Base-by-base conservation (phyloP, 306 rosid genomes). In the Corylus heterophylla region DNA sequence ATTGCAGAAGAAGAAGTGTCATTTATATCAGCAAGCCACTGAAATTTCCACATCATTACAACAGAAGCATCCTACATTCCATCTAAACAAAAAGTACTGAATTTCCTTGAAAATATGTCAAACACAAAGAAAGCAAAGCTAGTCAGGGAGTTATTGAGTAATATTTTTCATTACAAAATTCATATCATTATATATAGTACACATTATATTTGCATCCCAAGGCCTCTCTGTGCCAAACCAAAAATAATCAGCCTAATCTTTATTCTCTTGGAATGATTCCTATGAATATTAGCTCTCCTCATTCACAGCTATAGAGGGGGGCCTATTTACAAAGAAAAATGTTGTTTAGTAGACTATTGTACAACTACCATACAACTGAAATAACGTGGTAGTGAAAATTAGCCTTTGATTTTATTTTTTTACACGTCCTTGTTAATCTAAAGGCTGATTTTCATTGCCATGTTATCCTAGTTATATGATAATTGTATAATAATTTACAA, bases 241-340 rank as follows among this genome's bases (percentile, higher is more conserved):
- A 55, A 79, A 70, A 22, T 10, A 22, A 22, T 12, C 22, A 70
- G 39, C 74, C 16, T 70, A 47, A 47, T 37, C 42, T 56, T 80
- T 45, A 52, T 74, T 54, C 61, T 20, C 71, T 31, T 56, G 13
- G 35, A 58, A 14, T 81, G 76, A 71, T 29, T 67, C 37, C 75
- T 68, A 22, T 47, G 73, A 78, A 59, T 71, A 27, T 4, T 48
- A 81, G 76, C 81, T 51, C 58, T 68, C 9, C 20, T 55, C 31
- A 54, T 73, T 49, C 68, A 69, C 67, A 67, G 11, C 79, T 11
- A 16, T 61, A 52, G 48, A 72, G 80, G 37, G 37, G 64, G 17
- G 79, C 48, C 13, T 18, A 47, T 78, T 69, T 73, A 83, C 87
- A 80, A 31, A 31, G 35, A 31, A 31, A 31, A 31, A 31, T 31